Base-by-base conservation (phyloP, 441 rosid species). In the Jatropha multifida region DNA sequence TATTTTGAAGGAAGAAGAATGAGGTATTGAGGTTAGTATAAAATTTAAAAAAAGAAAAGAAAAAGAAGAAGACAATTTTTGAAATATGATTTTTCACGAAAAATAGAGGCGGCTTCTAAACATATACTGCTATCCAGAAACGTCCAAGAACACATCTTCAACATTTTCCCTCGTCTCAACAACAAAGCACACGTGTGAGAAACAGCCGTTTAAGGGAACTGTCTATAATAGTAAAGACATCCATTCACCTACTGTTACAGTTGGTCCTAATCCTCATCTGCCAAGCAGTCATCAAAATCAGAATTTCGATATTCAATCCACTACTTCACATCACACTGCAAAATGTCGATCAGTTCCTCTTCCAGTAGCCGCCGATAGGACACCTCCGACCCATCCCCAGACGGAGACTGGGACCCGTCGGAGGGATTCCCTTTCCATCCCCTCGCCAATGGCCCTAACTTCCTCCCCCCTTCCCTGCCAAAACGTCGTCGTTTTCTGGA, bases 361-460 rank as follows among this genome's bases (percentile, higher is more conserved):
- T 79, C 81, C 73, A 75, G 81, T 74, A 76, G 80, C 60, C 77
- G 83, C 1, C 51, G 78, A 17, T 75, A 69, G 59, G 75, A 76
- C 77, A 1, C 54, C 68, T 84, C 81, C 67, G 85, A 86, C 20
- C 86, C 87, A 13, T 84, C 82, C 72, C 84, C 86, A 13, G 26
- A 27, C 23, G 15, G 51, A 4, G 15, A 14, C 2, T 86, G 80
- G 80, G 86, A 84, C 42, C 86, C 89, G 0, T 81, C 76, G 15
- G 71, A 74, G 5, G 72, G 38, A 27, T 68, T 68, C 40, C 71
- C 58, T 17, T 48, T 68, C 23, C 56, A 6, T 12, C 27, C 41
- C 13, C 0, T 51, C 72, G 2, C 26, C 26, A 27, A 40, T 17
- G 7, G 65, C 42, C 18, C 65, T 15, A 32, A 12, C 41, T 61